Evolutionary conservation across 2,329 filamentous ascomycete genomes (phyloP).

Genomic region (Sarocladium kiliense): DNA sequence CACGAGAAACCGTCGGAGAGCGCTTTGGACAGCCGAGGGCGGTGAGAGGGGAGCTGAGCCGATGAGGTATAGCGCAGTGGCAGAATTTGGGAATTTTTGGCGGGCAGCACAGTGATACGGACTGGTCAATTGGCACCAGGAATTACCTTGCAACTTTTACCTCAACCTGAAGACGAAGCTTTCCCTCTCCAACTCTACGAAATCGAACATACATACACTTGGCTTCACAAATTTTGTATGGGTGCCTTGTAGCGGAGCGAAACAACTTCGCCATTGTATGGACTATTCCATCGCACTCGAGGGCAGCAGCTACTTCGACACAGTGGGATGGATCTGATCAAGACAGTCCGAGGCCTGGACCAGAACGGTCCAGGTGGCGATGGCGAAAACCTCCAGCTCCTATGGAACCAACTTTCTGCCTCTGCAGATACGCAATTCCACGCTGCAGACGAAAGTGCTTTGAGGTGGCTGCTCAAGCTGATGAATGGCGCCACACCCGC

Average conservation of each 20-base stretch:
- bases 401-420: slow-evolving; percentile 45
- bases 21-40: slow-evolving; percentile 29
- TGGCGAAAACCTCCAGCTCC: slow-evolving; percentile 40
- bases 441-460: slow-evolving; percentile 50
- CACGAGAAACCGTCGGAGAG: slow-evolving; percentile 32
- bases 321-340: slow-evolving; percentile 36
- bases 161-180: background rate
- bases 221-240: too few species aligned
- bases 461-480: slow-evolving; percentile 60
- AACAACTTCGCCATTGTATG: too few species aligned
- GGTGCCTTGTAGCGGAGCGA: background rate
- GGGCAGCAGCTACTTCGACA: background rate
- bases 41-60: slow-evolving; percentile 29
- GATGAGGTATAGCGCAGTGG: slow-evolving; percentile 24
- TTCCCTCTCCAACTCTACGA: too few species aligned
- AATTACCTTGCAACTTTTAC: background rate
- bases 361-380: slow-evolving; percentile 39
- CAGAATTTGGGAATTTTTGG: slow-evolving; percentile 45
- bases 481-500: slow-evolving; percentile 44
- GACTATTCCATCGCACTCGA: too few species aligned
- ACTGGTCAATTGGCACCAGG: background rate
- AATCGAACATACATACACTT: too few species aligned
- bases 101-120: background rate
- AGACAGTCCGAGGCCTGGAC: slow-evolving; percentile 50
- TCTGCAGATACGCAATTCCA: slow-evolving; percentile 38